Base-by-base conservation (phyloP, 75 land plant species). In the Picea glauca region DNA sequence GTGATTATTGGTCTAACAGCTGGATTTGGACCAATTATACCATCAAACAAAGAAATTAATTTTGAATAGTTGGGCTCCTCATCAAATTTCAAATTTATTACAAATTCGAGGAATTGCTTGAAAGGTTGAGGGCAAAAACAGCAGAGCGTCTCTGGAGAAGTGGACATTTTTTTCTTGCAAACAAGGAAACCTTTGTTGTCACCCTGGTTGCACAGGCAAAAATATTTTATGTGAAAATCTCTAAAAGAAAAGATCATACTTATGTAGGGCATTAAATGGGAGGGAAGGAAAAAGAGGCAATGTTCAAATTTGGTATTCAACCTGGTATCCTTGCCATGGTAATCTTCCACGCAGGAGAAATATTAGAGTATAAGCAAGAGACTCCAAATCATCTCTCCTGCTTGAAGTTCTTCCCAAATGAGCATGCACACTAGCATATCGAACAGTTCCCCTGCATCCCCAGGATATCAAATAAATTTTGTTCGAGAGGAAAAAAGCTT, bases 351-450 rank as follows among this genome's bases (percentile, higher is more conserved):
- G 92, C 3, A 95, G 88, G 74, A 98, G 99, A 80, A 95, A 95
- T 18, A 98, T 81, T 17, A 98, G 85, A 57, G 99, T 95, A 61
- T 98, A 98, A 31, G 98, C 99, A 81, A 98, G 94, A 56, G 99
- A 98, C 81, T 98, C 99, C 79, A 98, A 81, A 79, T 98, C 99
- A 87, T 98, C 99, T 84, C 99, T 90, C 81, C 99, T 90, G 77
- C 98, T 95, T 14, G 91, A 86, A 72, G 92, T 95, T 81, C 99
- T 85, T 60, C 99, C 99, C 43, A 98, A 83, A 79, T 95, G 99
- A 54, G 99, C 99, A 89, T 98, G 99, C 60, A 93, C 98, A 87
- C 99, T 95, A 11, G 99, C 99, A 88, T 98, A 98, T 0, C 98
- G 89, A 11, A 93, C 98, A 57, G 98, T 98, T 85, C 98, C 99